Conservation (phyloP, 2,329 filamentous ascomycete species). For the Fusarium sambucinum region DNA sequence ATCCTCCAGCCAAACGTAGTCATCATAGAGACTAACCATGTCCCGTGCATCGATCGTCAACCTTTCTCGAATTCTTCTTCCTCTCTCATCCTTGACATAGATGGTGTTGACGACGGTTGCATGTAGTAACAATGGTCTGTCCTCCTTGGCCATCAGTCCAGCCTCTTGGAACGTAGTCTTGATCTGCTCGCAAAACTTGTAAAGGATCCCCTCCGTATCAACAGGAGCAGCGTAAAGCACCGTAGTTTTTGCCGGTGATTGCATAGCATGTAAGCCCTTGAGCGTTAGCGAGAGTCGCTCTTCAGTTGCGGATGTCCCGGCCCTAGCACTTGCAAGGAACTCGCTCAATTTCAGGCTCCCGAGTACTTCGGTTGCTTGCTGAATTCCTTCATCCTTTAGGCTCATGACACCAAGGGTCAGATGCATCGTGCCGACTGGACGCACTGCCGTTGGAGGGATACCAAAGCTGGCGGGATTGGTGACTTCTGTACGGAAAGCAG, state of each 20-base stretch:
- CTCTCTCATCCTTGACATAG: constrained; percentile 67
- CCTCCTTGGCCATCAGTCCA: constrained; percentile 68
- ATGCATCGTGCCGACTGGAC: constrained; percentile 84
- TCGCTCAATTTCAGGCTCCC: constrained; percentile 55
- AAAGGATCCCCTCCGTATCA: constrained; percentile 65
- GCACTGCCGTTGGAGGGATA: constrained; percentile 75
- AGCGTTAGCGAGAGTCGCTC: constrained; percentile 60
- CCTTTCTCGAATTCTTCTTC: constrained; percentile 51
- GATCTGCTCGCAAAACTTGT: constrained; percentile 69
- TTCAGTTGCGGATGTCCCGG: constrained; percentile 15
- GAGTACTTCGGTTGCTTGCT: constrained; percentile 58
- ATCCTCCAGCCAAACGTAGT: constrained; percentile 77
- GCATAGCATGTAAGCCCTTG: constrained; percentile 71
- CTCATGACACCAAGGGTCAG: constrained; percentile 90
- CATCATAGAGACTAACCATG: constrained; percentile 70
- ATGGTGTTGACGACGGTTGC: constrained; percentile 89
- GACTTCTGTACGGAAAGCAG: constrained; percentile 71
- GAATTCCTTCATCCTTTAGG: constrained; percentile 65
- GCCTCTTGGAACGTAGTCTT: constrained; percentile 65
- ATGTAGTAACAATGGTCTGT: constrained; percentile 78
- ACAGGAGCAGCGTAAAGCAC: constrained; percentile 74
- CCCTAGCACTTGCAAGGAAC: constrained; percentile 52
- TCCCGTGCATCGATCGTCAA: constrained; percentile 66
- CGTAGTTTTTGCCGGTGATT: constrained; percentile 65
- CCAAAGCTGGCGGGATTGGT: constrained; percentile 58